Percentiles rank a stretch among this genome's conserved stretches.
These are phyloP conservation scores for Pythium dissimile DNA, from an alignment of 352 stramenopile genomes.

Conservation along the genomic window DNA sequence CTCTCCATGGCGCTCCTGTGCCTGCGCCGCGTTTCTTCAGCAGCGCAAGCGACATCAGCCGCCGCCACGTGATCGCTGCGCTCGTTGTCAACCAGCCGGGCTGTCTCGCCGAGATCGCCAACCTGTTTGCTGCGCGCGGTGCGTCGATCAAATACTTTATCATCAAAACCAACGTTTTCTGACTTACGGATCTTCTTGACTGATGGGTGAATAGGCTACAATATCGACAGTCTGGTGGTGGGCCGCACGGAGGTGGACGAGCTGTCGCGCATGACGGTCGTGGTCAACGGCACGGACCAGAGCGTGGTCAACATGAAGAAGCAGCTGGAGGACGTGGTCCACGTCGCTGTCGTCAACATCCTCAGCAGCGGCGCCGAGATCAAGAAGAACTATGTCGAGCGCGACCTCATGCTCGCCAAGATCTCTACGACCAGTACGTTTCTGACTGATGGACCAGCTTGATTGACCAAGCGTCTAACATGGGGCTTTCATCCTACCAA, in stretches of 20 bases:
- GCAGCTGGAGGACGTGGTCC: constrained; percentile 85
- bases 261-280: constrained; percentile 83
- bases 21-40: constrained; percentile 25
- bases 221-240: constrained; percentile 87
- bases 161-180: too few species aligned
- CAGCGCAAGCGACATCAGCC: constrained; percentile 35
- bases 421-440: constrained; percentile 71
- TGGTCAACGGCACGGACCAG: constrained; percentile 76
- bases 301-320: constrained; percentile 88
- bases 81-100: constrained; percentile 84
- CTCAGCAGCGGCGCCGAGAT: constrained; percentile 58
- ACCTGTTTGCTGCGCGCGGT: constrained; percentile 79
- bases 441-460: neutral
- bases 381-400: constrained; percentile 82
- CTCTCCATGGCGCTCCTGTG: constrained; percentile 11
- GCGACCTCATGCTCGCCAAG: constrained; percentile 87
- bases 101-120: constrained; percentile 84
- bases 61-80: constrained; percentile 80
- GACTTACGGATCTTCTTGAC: too few species aligned
- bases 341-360: constrained; percentile 84
- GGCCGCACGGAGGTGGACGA: constrained; percentile 82
- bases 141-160: too few species aligned
- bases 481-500: neutral
- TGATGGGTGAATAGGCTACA: constrained; percentile 69
- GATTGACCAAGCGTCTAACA: neutral